These are phyloP conservation scores for Candida chauliodis DNA, from an alignment of 805 yeast genomes.

Conservation along the genomic window DNA sequence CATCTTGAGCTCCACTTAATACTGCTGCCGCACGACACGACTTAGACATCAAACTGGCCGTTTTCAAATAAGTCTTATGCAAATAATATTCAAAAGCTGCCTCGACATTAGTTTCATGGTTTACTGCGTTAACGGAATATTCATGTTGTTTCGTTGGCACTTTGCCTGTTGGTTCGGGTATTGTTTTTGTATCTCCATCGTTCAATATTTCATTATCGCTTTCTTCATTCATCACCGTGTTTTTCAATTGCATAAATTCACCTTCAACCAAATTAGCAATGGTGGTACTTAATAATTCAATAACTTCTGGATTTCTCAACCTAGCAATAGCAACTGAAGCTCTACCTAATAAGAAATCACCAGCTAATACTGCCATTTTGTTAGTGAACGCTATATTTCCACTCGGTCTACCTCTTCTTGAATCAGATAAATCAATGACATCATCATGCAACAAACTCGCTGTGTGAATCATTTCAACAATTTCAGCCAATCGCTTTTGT, in stretches of 20 bases:
- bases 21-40: slow-evolving; percentile 92
- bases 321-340: slow-evolving; percentile 96
- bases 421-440: slow-evolving; percentile 86
- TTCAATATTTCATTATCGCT: slow-evolving; percentile 36
- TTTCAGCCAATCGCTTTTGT: slow-evolving; percentile 93
- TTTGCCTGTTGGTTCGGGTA: slow-evolving; percentile 60
- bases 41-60: slow-evolving; percentile 92
- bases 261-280: slow-evolving; percentile 98
- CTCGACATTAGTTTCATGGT: slow-evolving; percentile 63
- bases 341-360: slow-evolving; percentile 91
- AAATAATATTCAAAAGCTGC: slow-evolving; percentile 94
- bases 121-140: slow-evolving; percentile 46
- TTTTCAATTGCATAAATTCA: slow-evolving; percentile 97
- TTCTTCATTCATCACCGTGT: slow-evolving; percentile 65
- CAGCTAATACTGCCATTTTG: slow-evolving; percentile 96
- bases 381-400: slow-evolving; percentile 94
- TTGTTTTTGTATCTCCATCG: slow-evolving; percentile 39
- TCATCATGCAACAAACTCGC: slow-evolving; percentile 95
- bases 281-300: slow-evolving; percentile 90
- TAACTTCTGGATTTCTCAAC: slow-evolving; percentile 93
- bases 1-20: slow-evolving; percentile 75
- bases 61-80: slow-evolving; percentile 92
- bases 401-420: slow-evolving; percentile 84
- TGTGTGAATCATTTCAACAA: slow-evolving; percentile 97
- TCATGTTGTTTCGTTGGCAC: slow-evolving; percentile 61